Conservation (phyloP, 164 flowering plant species). For the Sextonia rubra region DNA sequence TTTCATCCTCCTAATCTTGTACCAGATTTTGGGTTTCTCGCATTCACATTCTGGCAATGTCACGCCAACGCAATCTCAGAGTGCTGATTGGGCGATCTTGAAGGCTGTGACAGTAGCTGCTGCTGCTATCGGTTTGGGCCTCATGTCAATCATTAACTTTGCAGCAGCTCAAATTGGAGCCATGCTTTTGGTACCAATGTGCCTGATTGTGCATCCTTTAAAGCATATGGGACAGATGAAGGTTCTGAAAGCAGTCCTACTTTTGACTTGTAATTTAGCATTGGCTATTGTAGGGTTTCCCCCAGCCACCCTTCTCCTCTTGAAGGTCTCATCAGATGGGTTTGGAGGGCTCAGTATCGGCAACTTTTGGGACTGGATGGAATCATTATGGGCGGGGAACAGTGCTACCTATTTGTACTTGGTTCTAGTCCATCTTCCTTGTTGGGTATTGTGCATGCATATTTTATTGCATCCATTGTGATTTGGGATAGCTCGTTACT, state of each 20-base stretch:
- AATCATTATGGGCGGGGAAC: slow-evolving; percentile 86
- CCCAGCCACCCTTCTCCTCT: slow-evolving; percentile 42
- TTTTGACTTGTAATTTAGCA: slow-evolving; percentile 42
- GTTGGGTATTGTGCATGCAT: slow-evolving; percentile 26
- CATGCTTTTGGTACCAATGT: slow-evolving; percentile 68
- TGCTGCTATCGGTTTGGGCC: slow-evolving; percentile 66
- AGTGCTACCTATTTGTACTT: slow-evolving; percentile 90
- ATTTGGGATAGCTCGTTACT: not conserved
- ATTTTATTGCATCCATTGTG: slow-evolving; percentile 23
- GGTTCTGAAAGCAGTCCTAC: slow-evolving; percentile 24
- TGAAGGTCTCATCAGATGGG: slow-evolving; percentile 45
- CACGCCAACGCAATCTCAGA: slow-evolving; percentile 16
- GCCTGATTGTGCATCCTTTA: slow-evolving; percentile 64
- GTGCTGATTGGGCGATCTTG: slow-evolving; percentile 58
- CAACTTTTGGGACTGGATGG: slow-evolving; percentile 83
- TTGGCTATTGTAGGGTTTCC: slow-evolving; percentile 56
- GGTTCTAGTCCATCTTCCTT: slow-evolving; percentile 56
- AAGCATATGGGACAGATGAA: slow-evolving; percentile 33
- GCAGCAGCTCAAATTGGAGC: slow-evolving; percentile 94
- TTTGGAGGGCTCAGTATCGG: slow-evolving; percentile 32
- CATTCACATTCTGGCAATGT: slow-evolving; percentile 8
- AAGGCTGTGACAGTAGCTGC: slow-evolving; percentile 71
- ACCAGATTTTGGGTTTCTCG: slow-evolving; percentile 40
- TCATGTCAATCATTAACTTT: slow-evolving; percentile 92
- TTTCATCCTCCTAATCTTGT: slow-evolving; percentile 35